Base-by-base conservation (phyloP, 805 yeast genomes). In the Yamadazyma philogaea region DNA sequence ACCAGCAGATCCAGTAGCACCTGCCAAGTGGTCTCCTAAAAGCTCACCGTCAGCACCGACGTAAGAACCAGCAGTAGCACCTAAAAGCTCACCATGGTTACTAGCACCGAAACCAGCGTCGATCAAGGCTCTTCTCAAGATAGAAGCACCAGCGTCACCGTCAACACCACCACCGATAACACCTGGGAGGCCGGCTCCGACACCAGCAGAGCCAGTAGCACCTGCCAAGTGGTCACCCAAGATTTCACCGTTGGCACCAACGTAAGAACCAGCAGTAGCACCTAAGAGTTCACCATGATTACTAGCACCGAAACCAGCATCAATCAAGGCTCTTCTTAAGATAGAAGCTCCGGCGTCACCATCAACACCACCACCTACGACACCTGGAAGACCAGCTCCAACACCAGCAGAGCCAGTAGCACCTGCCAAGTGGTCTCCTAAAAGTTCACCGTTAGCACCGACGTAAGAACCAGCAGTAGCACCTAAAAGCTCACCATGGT, bases 181-280 rank as follows among this genome's bases (percentile, higher is more conserved):
- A 24, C 37, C 44, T 41, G 41, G 37, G 19, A 34, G 2, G 16
- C 32, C 37, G 28, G 46, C 47, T 15, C 28, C 44, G 27, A 30
- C 35, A 40, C 44, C 45, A 18, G 21, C 35, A 34, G 44, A 39
- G 20, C 47, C 52, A 19, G 47, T 43, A 21, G 43, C 49, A 19
- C 46, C 56, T 34, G 36, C 51, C 21, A 50, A 18, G 43, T 51
- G 48, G 42, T 46, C 52, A 38, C 55, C 54, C 16, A 35, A 37
- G 33, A 55, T 36, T 19, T 42, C 47, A 33, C 32, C 53, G 16
- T 24, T 51, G 16, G 44, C 50, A 28, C 43, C 49, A 28, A 27
- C 46, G 46, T 35, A 34, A 30, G 48, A 24, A 26, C 42, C 35
- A 34, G 41, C 44, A 18, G 37, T 10, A 17, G 40, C 37, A 39